Evolutionary conservation across 2,329 filamentous ascomycete genomes (phyloP).

Genomic region (Emergomyces pasteurianus): DNA sequence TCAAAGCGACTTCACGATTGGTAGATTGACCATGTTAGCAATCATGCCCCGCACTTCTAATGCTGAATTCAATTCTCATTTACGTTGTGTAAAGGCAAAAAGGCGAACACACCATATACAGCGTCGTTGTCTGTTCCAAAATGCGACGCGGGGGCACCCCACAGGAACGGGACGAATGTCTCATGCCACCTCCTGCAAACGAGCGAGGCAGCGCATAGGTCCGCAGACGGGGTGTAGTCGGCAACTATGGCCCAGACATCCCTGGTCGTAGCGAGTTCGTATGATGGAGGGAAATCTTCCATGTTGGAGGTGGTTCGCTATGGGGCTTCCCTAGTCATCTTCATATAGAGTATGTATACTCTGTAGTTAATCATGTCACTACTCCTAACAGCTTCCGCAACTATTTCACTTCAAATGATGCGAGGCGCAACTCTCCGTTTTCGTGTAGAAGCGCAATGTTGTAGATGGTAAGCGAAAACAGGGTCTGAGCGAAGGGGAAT

Average conservation of each 20-base stretch:
- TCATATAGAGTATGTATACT: background rate
- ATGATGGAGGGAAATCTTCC: slow-evolving; percentile 50
- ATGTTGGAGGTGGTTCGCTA: background rate
- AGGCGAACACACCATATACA: slow-evolving; percentile 37
- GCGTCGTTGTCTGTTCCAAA: slow-evolving; percentile 49
- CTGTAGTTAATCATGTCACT: background rate
- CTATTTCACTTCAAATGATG: background rate
- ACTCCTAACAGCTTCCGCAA: background rate
- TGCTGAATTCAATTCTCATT: background rate
- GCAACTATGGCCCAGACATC: slow-evolving; percentile 47
- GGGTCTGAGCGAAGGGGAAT: background rate
- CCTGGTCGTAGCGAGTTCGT: slow-evolving; percentile 43
- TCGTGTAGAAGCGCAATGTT: background rate
- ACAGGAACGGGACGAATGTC: slow-evolving; percentile 48
- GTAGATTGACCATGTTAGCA: background rate
- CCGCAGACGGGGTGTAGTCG: slow-evolving; percentile 43
- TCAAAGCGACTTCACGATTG: slow-evolving; percentile 40
- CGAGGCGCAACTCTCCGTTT: background rate
- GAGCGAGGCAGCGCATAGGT: slow-evolving; percentile 44
- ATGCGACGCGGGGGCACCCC: slow-evolving; percentile 52
- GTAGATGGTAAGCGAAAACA: background rate
- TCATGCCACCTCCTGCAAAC: slow-evolving; percentile 47
- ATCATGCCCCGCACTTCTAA: background rate
- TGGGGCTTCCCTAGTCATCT: background rate
- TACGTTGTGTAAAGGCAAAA: background rate